Conservation (phyloP, 2,329 filamentous ascomycete genomes). For the Aureobasidium sp. region DNA sequence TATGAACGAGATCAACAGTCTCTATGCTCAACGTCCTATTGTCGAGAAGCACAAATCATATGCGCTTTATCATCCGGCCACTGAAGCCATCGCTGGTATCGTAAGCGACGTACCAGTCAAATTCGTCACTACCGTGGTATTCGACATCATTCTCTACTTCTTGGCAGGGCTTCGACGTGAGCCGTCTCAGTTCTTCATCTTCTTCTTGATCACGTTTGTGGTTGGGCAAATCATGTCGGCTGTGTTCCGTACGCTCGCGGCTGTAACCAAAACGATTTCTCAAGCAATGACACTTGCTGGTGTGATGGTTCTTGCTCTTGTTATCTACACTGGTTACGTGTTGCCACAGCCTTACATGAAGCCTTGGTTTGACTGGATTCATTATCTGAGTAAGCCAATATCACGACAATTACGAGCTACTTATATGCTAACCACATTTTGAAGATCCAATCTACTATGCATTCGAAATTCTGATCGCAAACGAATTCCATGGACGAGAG, state of each 20-base stretch:
- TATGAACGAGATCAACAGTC: slow-evolving; percentile 56
- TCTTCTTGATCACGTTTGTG: slow-evolving; percentile 51
- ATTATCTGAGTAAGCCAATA: slow-evolving; percentile 34
- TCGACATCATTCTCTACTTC: slow-evolving; percentile 55
- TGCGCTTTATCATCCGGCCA: slow-evolving; percentile 31
- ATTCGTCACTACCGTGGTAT: slow-evolving; percentile 42
- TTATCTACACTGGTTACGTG: slow-evolving; percentile 56
- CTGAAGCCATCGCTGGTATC: slow-evolving; percentile 49
- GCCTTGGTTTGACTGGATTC: slow-evolving; percentile 46
- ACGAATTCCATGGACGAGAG: slow-evolving; percentile 40
- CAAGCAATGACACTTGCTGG: slow-evolving; percentile 54
- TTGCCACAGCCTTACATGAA: slow-evolving; percentile 34
- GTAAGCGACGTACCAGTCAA: slow-evolving; percentile 53
- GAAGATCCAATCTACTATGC: slow-evolving; percentile 54
- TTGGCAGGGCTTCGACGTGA: slow-evolving; percentile 40
- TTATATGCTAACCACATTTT: background rate
- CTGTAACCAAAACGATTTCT: slow-evolving; percentile 53
- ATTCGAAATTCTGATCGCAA: slow-evolving; percentile 54
- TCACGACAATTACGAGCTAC: no score
- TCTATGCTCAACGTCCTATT: slow-evolving; percentile 42
- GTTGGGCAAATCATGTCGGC: slow-evolving; percentile 37
- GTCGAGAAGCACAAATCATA: slow-evolving; percentile 42
- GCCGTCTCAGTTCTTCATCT: slow-evolving; percentile 52
- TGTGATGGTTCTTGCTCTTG: slow-evolving; percentile 47
- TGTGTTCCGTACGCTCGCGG: slow-evolving; percentile 51